Percentiles rank a stretch among this genome's conserved stretches.
These are phyloP conservation scores for Phialophora macrospora DNA, from an alignment of 2,329 filamentous ascomycete genomes.

Conservation along the genomic window DNA sequence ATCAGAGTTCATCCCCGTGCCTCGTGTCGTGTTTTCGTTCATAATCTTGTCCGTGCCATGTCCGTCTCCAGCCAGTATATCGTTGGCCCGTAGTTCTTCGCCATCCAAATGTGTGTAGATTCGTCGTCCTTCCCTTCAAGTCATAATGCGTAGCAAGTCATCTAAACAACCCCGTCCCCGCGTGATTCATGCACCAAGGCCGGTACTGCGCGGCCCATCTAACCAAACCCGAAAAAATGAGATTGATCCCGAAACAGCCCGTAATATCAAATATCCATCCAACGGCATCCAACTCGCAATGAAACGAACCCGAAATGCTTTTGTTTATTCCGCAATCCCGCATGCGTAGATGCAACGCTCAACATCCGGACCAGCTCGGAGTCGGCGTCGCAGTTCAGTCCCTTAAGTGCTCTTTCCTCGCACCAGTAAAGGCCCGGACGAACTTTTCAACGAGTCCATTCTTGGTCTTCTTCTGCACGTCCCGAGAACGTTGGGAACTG, in stretches of 20 bases:
- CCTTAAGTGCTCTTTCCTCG: neutral
- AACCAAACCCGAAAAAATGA: neutral
- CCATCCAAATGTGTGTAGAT: neutral
- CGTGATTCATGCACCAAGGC: neutral
- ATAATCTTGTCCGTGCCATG: no score
- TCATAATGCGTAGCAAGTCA: neutral
- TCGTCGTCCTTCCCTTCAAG: neutral
- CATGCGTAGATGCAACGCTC: neutral
- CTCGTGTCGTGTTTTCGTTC: no score
- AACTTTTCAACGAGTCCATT: neutral
- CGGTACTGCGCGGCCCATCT: neutral
- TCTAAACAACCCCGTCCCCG: neutral
- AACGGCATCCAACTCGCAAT: neutral
- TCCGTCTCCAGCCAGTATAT: neutral
- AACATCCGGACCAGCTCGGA: neutral
- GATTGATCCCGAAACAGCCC: neutral
- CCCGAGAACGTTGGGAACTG: neutral
- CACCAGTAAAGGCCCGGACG: neutral
- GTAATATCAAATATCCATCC: neutral
- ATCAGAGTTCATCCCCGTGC: no score
- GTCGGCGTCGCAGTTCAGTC: no score
- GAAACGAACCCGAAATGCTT: neutral
- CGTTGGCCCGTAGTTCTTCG: neutral
- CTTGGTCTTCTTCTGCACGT: neutral
- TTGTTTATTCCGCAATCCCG: neutral